A percentile compares a stretch with the other conserved stretches of the same genome.
Conservation (phyloP, 352 stramenopile genomes). For the Pythium utonaiense region DNA sequence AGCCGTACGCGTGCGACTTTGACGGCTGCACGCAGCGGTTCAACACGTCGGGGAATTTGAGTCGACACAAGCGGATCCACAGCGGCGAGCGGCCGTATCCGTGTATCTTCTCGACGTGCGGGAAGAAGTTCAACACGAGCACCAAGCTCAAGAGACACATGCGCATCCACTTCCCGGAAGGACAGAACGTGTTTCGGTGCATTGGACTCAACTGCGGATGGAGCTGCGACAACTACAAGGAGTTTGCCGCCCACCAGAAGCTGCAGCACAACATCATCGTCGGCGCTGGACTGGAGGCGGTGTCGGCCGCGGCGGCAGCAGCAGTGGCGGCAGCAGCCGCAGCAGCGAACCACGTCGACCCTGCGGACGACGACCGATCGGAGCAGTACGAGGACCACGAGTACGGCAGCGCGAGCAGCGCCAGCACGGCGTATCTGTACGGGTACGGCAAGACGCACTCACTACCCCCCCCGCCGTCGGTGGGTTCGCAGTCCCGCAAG, state of each 20-base stretch:
- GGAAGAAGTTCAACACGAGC: slow-evolving; percentile 86
- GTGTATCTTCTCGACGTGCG: slow-evolving; percentile 71
- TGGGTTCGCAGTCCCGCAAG: slow-evolving; percentile 15
- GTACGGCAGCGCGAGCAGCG: slow-evolving; percentile 9
- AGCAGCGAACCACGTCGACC: not conserved
- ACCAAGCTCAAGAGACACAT: slow-evolving; percentile 89
- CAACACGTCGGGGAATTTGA: slow-evolving; percentile 87
- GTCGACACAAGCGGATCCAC: slow-evolving; percentile 86
- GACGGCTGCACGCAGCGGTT: slow-evolving; percentile 74
- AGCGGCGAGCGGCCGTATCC: slow-evolving; percentile 79
- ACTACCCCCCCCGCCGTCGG: slow-evolving; percentile 6
- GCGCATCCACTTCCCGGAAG: slow-evolving; percentile 83
- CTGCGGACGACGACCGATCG: not conserved
- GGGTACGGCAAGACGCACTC: slow-evolving; percentile 18
- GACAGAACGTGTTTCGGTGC: slow-evolving; percentile 73
- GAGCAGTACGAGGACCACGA: slow-evolving; percentile 17
- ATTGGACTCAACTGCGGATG: too few relatives aligned
- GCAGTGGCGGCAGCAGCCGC: not conserved
- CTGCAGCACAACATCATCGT: slow-evolving; percentile 12
- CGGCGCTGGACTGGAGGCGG: slow-evolving; percentile 2
- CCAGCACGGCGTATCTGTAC: slow-evolving; percentile 15
- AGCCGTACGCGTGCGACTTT: slow-evolving; percentile 78
- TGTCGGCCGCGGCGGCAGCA: slow-evolving; percentile 1
- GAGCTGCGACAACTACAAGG: slow-evolving; percentile 88
- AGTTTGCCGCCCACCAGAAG: slow-evolving; percentile 74